Percentiles rank a stretch among this genome's conserved stretches.
Evolutionary conservation across 805 yeast genomes (phyloP).

Genomic region (Groenewaldozyma salmanticensis): DNA sequence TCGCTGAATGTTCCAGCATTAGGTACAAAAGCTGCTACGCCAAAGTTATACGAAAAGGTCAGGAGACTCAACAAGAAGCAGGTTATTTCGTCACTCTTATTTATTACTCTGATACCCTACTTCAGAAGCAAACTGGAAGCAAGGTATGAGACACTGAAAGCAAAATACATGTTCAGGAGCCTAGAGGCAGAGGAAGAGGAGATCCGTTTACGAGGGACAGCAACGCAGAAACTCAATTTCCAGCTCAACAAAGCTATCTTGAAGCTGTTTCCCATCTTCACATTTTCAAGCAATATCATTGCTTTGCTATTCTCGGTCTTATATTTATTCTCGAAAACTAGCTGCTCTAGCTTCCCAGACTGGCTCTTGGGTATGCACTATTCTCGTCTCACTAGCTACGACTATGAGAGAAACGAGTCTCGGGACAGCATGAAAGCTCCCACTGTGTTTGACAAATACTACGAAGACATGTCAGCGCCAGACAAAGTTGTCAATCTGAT

Average conservation of each 20-base stretch:
- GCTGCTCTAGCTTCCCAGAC: slow-evolving; percentile 56
- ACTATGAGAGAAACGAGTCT: slow-evolving; percentile 16
- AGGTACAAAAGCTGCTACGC: slow-evolving; percentile 22
- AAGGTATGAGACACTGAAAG: slow-evolving; percentile 51
- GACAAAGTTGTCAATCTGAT: slow-evolving; percentile 10
- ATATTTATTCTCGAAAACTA: slow-evolving; percentile 57
- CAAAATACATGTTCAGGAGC: slow-evolving; percentile 46
- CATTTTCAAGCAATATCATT: slow-evolving; percentile 36
- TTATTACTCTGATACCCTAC: slow-evolving; percentile 56
- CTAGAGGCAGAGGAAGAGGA: slow-evolving; percentile 21
- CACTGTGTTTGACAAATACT: not conserved
- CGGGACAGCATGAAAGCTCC: slow-evolving; percentile 3
- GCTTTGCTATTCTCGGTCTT: slow-evolving; percentile 51
- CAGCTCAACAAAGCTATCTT: slow-evolving; percentile 34
- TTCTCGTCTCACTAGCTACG: slow-evolving; percentile 41
- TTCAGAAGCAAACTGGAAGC: slow-evolving; percentile 57
- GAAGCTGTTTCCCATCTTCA: slow-evolving; percentile 51
- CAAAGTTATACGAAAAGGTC: slow-evolving; percentile 37
- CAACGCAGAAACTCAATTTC: slow-evolving; percentile 19
- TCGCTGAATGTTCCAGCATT: slow-evolving; percentile 22
- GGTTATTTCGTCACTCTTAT: slow-evolving; percentile 40
- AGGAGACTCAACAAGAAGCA: slow-evolving; percentile 48
- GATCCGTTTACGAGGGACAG: not conserved
- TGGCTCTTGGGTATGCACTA: slow-evolving; percentile 53
- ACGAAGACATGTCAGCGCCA: slow-evolving; percentile 6